A percentile compares a stretch with the other conserved stretches of the same genome.
Evolutionary conservation across 495 filamentous ascomycete genomes (phyloP).

Genomic region (Aspergillus sclerotiicarbonarius): DNA sequence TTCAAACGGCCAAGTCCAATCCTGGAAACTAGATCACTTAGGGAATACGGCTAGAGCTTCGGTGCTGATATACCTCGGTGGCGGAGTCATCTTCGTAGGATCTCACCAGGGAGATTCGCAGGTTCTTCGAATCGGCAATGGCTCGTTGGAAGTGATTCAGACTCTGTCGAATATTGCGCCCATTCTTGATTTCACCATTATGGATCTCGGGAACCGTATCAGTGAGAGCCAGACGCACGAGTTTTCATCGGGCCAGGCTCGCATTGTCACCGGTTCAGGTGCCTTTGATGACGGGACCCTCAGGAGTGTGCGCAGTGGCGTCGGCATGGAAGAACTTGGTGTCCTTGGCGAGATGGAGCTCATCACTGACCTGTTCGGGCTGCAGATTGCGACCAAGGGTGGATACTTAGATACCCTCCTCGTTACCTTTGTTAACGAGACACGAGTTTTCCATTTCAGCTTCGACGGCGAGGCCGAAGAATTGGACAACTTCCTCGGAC

Average conservation of each 20-base stretch:
- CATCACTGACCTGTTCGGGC: conserved; percentile 66
- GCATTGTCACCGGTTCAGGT: conserved; percentile 89
- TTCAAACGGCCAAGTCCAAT: conserved; percentile 57
- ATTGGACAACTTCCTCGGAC: conserved; percentile 65
- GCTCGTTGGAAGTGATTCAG: conserved; percentile 65
- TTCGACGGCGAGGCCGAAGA: conserved; percentile 81
- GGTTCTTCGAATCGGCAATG: conserved; percentile 61
- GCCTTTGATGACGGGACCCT: conserved; percentile 83
- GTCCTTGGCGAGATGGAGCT: conserved; percentile 76
- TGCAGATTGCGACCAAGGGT: conserved; percentile 49
- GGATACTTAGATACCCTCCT: conserved; percentile 66
- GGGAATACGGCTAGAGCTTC: conserved; percentile 72
- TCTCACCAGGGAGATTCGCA: conserved; percentile 94
- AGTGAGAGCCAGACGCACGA: conserved; percentile 78
- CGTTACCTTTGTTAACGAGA: conserved; percentile 80
- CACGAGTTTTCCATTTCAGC: conserved; percentile 77
- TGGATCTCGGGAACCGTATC: conserved; percentile 87
- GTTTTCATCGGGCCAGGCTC: conserved; percentile 90
- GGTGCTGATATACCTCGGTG: conserved; percentile 74
- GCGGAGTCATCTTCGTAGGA: conserved; percentile 75
- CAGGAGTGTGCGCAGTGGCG: conserved; percentile 85
- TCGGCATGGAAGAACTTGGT: conserved; percentile 87
- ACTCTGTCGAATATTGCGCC: conserved; percentile 83
- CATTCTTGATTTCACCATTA: conserved; percentile 87
- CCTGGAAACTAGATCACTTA: conserved; percentile 65